These are phyloP conservation scores for Fraxinus sp. DNA, from an alignment of 305 asterid species.

Conservation along the genomic window DNA sequence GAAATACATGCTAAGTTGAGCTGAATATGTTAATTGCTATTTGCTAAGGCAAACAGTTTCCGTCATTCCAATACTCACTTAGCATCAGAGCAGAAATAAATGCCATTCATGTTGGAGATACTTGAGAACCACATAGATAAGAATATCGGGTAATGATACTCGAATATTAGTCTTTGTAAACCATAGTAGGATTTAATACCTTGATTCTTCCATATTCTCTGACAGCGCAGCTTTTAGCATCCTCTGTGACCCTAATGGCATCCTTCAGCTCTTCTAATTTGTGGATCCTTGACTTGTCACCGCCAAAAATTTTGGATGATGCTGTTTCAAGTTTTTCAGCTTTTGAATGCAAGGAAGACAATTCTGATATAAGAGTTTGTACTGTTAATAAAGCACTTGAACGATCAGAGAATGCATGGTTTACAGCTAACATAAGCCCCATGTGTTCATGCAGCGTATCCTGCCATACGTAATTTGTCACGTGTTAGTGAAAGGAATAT, in stretches of 20 bases:
- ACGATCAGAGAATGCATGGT: conserved; percentile 84
- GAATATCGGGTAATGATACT: neutral
- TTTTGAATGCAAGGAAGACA: conserved; percentile 74
- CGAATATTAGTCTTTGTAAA: neutral
- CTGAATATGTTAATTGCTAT: neutral
- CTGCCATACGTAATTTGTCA: conserved; percentile 41
- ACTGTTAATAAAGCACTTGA: conserved; percentile 88
- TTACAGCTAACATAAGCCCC: conserved; percentile 84
- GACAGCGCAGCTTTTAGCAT: conserved; percentile 74
- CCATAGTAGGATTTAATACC: conserved; percentile 43
- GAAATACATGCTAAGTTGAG: neutral
- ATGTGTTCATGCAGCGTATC: conserved; percentile 78
- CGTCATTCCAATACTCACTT: neutral
- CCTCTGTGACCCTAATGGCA: conserved; percentile 78
- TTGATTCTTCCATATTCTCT: conserved; percentile 87
- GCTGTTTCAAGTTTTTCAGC: conserved; percentile 80
- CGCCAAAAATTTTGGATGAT: conserved; percentile 76
- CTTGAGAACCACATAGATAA: neutral
- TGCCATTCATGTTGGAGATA: neutral
- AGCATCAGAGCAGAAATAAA: neutral
- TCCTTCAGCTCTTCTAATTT: conserved; percentile 73
- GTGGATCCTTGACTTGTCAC: conserved; percentile 69
- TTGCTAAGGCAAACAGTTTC: neutral
- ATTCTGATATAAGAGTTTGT: conserved; percentile 87
- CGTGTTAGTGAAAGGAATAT: neutral